Base-by-base conservation (phyloP, 306 rosid genomes). In the Cyclanthera cordifolia region DNA sequence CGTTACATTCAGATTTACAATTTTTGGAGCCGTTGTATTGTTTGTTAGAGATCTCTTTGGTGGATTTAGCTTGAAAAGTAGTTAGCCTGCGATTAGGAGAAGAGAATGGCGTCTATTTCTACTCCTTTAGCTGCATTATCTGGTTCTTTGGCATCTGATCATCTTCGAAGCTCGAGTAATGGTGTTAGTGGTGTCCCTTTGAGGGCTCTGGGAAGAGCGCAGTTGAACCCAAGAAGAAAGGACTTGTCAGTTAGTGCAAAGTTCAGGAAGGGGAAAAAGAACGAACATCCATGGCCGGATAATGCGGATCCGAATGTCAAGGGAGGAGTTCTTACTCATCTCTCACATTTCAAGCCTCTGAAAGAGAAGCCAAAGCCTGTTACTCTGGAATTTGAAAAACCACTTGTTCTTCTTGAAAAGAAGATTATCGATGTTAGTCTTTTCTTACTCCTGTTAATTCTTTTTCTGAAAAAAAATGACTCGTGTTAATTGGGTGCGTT, bases 221-320 rank as follows among this genome's bases (percentile, higher is more conserved):
- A 81, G 58, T 68, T 90, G 69, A 74, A 79, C 72, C 43, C 77
- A 32, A 79, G 76, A 75, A 87, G 75, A 66, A 87, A 80, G 83
- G 84, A 81, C 52, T 74, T 79, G 12, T 70, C 83, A 13, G 91
- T 93, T 20, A 55, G 75, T 23, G 87, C 91, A 1, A 93, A 72
- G 91, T 24, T 87, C 54, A 82, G 79, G 79, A 93, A 93, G 82
- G 77, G n/a, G 75, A 88, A 86, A 88, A 89, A 81, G 81, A 82
- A 78, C 20, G 95, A 90, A n/a, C 78, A 86, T 72, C 96, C 99
- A 9, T 93, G 99, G 99, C 84, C 96, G 0, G 79, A 72, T 66
- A 75, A 87, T 77, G 91, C 91, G 72, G 95, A 93, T 81, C 91
- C 82, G 41, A 87, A 86, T 90, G 94, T 93, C 24, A 82, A 85